Evolutionary conservation across 768 basidiomycete genomes (phyloP), one percentile per base, ranked within the genome.

Genomic region (Lentinula edodes): DNA sequence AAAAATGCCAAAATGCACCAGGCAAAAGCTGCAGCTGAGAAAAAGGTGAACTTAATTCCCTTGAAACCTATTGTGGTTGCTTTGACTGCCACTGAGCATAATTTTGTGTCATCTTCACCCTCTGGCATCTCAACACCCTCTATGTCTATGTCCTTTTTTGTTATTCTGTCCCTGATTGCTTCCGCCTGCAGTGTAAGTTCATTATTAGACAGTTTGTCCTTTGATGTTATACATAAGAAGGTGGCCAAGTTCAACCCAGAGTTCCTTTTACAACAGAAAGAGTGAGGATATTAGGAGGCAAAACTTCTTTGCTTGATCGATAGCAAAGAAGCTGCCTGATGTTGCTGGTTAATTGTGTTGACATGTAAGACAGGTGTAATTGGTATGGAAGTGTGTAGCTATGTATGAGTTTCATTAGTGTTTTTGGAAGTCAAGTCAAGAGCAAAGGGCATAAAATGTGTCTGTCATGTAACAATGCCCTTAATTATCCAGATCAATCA

Each of bases 271-370:
- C 77, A 89, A 52, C 85, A 87, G 69, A 81, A 82, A 65, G 85
- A 88, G 55, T 83, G 89, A 15, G 88, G 93, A 75, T 74, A 85
- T 3, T 94, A 91, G 72, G 88, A 91, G 62, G 95, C 87, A 5
- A 88, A 89, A 75, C 72, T 95, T 61, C 74, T 83, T 71, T 96
- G 95, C 70, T 92, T 91, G 64, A 67, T 96, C 54, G 93, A 95
- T 73, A 96, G 96, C 75, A 95, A 95, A 80, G 94, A 96, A 59
- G 92, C 1, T 96, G 93, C 70, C 67, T 94, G 71, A 95, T 95
- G 92, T 94, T 76, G 92, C 91, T 63, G 90, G 88, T 59, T 92
- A 72, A 38, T 46, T 12, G 57, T n/a, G n/a, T n/a, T n/a, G n/a
- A n/a, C n/a, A n/a, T n/a, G n/a, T n/a, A n/a, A n/a, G n/a, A n/a